Percentiles rank a stretch among this genome's conserved stretches.
Conservation (phyloP, 148 eudicot genomes). For the Rhododendron ovatum region DNA sequence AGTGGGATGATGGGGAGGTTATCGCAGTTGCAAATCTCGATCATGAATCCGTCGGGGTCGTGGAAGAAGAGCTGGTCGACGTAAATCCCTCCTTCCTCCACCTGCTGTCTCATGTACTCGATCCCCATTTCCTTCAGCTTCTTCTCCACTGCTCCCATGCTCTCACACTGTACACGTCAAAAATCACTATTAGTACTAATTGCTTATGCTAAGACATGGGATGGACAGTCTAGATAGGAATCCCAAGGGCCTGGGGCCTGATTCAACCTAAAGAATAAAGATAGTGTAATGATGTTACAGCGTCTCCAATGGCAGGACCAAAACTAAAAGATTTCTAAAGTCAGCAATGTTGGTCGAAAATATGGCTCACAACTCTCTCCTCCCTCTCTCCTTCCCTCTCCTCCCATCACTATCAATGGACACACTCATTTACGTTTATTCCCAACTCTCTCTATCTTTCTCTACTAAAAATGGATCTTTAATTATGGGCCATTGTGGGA, state of each 20-base stretch:
- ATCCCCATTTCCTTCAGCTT: slow-evolving; percentile 69
- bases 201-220: background rate
- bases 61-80: slow-evolving; percentile 91
- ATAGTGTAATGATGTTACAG: too few species aligned
- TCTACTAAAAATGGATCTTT: too few species aligned
- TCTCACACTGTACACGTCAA: slow-evolving; percentile 56
- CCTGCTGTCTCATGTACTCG: slow-evolving; percentile 41
- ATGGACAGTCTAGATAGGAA: background rate
- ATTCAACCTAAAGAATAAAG: background rate
- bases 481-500: too few species aligned
- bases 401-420: too few species aligned
- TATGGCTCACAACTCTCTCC: too few species aligned
- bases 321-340: too few species aligned
- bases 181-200: background rate
- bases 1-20: slow-evolving; percentile 70
- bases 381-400: too few species aligned
- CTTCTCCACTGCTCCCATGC: slow-evolving; percentile 82
- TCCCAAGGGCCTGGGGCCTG: background rate
- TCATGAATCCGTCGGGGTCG: slow-evolving; percentile 91
- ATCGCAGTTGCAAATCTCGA: slow-evolving; percentile 84
- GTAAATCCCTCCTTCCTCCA: slow-evolving; percentile 72
- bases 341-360: too few species aligned
- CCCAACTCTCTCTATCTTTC: too few species aligned
- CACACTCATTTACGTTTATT: too few species aligned
- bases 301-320: too few species aligned